Base-by-base conservation (phyloP, 2,329 filamentous ascomycete genomes). In the Pyricularia grisea region DNA sequence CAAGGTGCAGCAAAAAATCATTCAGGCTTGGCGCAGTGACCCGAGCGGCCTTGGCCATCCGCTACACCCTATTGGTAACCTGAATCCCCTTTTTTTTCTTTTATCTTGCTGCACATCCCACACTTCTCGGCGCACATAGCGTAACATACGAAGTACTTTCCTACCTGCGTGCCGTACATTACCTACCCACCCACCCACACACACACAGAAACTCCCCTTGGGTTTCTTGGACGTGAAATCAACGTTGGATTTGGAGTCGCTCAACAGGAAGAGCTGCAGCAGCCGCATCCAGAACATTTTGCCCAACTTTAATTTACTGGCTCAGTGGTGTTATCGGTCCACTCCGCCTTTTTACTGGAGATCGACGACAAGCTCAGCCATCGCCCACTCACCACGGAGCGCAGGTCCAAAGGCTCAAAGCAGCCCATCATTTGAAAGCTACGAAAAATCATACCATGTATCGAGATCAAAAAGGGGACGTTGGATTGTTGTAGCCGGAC, bases 1-100 rank as follows among this genome's bases (percentile, higher is more conserved):
- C 60, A 63, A 63, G 60, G 60, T 63, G 14, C 60, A 63, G 60
- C 60, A n/a, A 63, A 63, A 25, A 30, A 63, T 63, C 60, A 63
- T 17, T 23, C 25, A 28, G 25, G 6, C 60, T 63, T 63, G 60
- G 60, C 60, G 60, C 5, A 9, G 60, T 63, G 60, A 63, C 60
- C 23, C 25, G 60, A 27, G 60, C 25, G 60, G 60, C 27, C 60
- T 63, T 63, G 60, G 60, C 60, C 25, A 28, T 28, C 25, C 25
- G 12, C 27, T 27, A 23, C 60, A 63, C 60, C 60, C 60, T 11
- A 63, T 63, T 63, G 27, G 60, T 28, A 63, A 50, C 42, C 42
- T 50, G 42, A 30, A 36, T 36, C 10, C 33, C 20, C 12, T 36
- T 6, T 12, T 11, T 12, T 63, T 23, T 63, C 25, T 30, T 63